Evolutionary conservation across 306 rosid species (phyloP).

Genomic region (Pyrus betulifolia): DNA sequence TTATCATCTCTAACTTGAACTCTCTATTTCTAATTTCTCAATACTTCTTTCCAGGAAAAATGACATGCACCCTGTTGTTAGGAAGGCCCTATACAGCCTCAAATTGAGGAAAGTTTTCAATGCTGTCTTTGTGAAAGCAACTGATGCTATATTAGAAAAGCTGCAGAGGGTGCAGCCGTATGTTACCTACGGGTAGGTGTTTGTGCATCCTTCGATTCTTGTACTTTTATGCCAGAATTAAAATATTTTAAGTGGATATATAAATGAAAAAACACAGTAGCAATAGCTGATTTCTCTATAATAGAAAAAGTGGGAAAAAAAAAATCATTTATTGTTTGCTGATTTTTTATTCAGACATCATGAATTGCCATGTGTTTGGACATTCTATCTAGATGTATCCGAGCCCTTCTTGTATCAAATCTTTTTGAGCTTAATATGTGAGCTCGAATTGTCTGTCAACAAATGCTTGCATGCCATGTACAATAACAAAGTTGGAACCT

Average conservation of each 20-base stretch:
- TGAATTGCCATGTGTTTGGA: neutral
- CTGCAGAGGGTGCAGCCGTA: conserved; percentile 75
- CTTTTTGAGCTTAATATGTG: neutral
- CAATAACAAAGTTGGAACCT: neutral
- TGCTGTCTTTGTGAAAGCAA: conserved; percentile 68
- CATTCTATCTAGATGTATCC: neutral
- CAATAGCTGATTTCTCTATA: neutral
- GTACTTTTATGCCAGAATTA: neutral
- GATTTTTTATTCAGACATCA: neutral
- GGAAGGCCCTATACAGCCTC: conserved; percentile 48
- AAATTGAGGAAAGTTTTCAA: conserved; percentile 53
- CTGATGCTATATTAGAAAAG: conserved; percentile 44
- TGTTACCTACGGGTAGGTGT: conserved; percentile 77
- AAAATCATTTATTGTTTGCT: neutral
- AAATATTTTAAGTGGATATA: neutral
- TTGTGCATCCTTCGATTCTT: neutral
- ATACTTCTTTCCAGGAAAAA: conserved; percentile 38
- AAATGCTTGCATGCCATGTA: neutral
- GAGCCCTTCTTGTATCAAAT: neutral
- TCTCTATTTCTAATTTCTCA: neutral
- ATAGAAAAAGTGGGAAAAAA: neutral
- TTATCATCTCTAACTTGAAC: neutral
- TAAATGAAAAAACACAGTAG: neutral
- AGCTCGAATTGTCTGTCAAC: neutral
- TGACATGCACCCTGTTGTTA: conserved; percentile 76